A percentile compares a stretch with the other conserved stretches of the same genome.
phyloP scores from a whole-genome alignment of 2,329 filamentous ascomycete species.

The Didymella sp. region DNA sequence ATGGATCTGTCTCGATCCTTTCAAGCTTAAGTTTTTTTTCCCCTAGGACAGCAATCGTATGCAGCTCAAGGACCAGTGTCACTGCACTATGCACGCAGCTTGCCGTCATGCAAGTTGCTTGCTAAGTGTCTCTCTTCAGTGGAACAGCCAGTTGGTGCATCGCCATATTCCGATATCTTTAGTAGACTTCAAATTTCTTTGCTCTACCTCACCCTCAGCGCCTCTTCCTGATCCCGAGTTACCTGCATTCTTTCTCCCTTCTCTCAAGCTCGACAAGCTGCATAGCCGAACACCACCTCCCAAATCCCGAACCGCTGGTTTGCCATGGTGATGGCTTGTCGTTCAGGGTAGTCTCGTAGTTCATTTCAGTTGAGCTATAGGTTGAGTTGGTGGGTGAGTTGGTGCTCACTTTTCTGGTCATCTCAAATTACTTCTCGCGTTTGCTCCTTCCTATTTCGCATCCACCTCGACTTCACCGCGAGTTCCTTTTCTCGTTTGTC shows the following conservation, averaged over 20 bases:
- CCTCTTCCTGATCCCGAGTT: background rate
- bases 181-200: no score
- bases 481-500: background rate
- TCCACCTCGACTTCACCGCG: conserved; percentile 11
- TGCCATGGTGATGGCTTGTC: background rate
- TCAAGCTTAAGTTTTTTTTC: background rate
- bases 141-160: background rate
- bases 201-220: background rate
- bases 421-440: background rate
- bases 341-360: no score
- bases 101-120: background rate
- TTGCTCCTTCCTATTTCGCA: background rate
- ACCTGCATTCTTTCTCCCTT: background rate
- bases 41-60: background rate
- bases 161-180: background rate
- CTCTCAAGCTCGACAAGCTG: background rate
- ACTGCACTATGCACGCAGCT: background rate
- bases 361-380: background rate
- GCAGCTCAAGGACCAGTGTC: background rate
- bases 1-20: background rate
- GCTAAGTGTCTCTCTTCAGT: background rate
- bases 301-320: background rate
- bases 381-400: background rate
- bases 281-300: background rate
- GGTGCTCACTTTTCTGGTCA: background rate